Conservation (phyloP, 2,329 filamentous ascomycete genomes). For the Aplosporella prunicola region DNA sequence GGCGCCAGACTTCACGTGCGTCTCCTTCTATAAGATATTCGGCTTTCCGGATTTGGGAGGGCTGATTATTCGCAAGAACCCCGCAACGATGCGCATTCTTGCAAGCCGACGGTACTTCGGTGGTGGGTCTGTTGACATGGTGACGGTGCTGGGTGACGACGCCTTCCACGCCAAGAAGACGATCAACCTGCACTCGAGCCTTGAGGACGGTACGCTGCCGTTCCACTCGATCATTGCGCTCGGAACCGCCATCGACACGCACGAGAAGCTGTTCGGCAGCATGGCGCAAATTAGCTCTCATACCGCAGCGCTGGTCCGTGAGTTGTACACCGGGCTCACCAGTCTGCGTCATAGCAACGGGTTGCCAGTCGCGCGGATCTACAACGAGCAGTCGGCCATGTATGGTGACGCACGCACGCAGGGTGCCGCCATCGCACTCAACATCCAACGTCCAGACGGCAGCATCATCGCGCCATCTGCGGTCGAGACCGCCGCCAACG, state of each 20-base stretch:
- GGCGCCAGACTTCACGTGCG: slow-evolving; percentile 67
- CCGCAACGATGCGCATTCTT: slow-evolving; percentile 53
- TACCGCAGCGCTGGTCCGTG: slow-evolving; percentile 44
- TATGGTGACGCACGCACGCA: slow-evolving; percentile 46
- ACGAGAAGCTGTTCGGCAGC: slow-evolving; percentile 46
- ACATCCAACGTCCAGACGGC: slow-evolving; percentile 46
- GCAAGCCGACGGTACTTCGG: slow-evolving; percentile 58
- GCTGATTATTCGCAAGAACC: slow-evolving; percentile 64
- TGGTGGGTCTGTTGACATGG: slow-evolving; percentile 56
- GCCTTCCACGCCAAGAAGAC: slow-evolving; percentile 47
- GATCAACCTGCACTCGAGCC: slow-evolving; percentile 46
- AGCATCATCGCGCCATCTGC: slow-evolving; percentile 46
- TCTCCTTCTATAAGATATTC: slow-evolving; percentile 96
- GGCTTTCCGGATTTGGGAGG: slow-evolving; percentile 88
- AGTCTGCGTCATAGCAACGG: slow-evolving; percentile 46
- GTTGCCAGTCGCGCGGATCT: slow-evolving; percentile 42
- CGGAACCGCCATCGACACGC: slow-evolving; percentile 49
- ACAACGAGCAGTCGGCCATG: slow-evolving; percentile 41
- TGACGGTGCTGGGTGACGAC: slow-evolving; percentile 40
- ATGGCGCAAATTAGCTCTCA: slow-evolving; percentile 52
- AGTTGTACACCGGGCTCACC: slow-evolving; percentile 40
- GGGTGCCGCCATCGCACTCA: slow-evolving; percentile 56
- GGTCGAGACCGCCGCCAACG: slow-evolving; percentile 50
- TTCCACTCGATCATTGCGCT: slow-evolving; percentile 57
- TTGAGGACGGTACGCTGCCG: slow-evolving; percentile 59